Percentiles rank a stretch among this genome's conserved stretches.
phyloP scores from a whole-genome alignment of 139 green algal genomes.

The Trebouxia sp. region DNA sequence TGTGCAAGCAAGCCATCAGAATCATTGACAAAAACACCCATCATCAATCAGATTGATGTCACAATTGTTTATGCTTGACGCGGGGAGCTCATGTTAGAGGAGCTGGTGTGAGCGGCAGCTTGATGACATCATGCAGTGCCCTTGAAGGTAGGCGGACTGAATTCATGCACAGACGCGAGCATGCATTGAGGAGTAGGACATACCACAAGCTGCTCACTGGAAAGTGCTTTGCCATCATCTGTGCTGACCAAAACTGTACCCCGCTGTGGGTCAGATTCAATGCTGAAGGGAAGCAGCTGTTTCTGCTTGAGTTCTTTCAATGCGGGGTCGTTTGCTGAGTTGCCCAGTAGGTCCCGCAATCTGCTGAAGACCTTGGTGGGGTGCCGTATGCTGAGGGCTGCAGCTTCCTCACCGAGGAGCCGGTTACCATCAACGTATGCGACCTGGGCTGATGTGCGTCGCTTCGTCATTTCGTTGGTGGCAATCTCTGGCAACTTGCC shows the following conservation, averaged over 20 bases:
- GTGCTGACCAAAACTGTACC: constrained; percentile 53
- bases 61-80: too few relatives aligned
- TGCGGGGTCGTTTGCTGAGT: constrained; percentile 45
- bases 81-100: too few relatives aligned
- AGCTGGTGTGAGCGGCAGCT: too few relatives aligned
- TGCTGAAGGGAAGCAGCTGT: constrained; percentile 68
- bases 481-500: constrained; percentile 82
- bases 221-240: constrained; percentile 44
- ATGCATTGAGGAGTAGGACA: neutral
- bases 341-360: constrained; percentile 83
- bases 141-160: neutral
- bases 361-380: constrained; percentile 76
- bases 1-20: constrained; percentile 30
- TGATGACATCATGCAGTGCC: too few relatives aligned
- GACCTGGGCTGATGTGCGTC: constrained; percentile 55
- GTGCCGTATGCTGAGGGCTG: constrained; percentile 68
- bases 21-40: neutral
- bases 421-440: constrained; percentile 84
- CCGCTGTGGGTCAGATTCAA: constrained; percentile 66
- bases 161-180: neutral
- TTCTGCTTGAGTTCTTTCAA: constrained; percentile 54
- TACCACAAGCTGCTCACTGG: constrained; percentile 88
- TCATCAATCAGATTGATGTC: too few relatives aligned
- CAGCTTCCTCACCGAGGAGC: constrained; percentile 92
- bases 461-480: constrained; percentile 94